Conservation (phyloP, 2,329 filamentous ascomycete species). For the Colletotrichum tamarilloi region DNA sequence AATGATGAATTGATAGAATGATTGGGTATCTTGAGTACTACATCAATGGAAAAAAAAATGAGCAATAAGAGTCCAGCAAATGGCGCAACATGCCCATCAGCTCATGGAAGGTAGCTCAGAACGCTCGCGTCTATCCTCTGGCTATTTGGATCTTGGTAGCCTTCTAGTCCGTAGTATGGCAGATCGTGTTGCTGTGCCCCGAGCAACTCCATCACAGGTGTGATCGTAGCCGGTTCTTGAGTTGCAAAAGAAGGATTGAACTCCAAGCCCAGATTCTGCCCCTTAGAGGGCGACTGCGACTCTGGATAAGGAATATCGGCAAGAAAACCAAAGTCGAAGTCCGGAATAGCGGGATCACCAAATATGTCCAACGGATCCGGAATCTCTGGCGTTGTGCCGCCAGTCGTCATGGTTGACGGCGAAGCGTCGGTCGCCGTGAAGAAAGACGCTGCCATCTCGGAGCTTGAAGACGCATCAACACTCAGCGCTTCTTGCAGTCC, state of each 20-base stretch:
- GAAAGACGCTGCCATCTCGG: background rate
- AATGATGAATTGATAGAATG: background rate
- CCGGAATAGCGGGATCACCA: conserved; percentile 3
- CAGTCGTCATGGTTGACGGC: conserved; percentile 27
- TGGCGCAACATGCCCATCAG: background rate
- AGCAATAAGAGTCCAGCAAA: background rate
- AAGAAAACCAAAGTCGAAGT: conserved; percentile 25
- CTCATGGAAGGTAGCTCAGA: conserved; percentile 8
- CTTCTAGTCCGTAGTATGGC: background rate
- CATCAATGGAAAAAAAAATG: background rate
- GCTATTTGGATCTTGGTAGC: background rate
- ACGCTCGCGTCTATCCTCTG: background rate
- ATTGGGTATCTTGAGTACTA: background rate
- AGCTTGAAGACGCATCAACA: background rate
- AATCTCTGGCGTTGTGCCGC: conserved; percentile 20
- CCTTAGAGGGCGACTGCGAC: background rate
- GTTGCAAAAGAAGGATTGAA: background rate
- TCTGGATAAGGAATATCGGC: background rate
- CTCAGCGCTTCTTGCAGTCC: background rate
- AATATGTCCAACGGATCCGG: conserved; percentile 30
- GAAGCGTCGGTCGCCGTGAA: conserved; percentile 8
- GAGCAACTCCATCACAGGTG: conserved; percentile 8
- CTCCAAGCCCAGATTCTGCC: background rate
- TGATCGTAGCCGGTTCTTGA: background rate
- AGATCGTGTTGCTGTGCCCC: background rate